A percentile compares a stretch with the other conserved stretches of the same genome.
These are phyloP conservation scores for Gyrodon lividus DNA, from an alignment of 768 basidiomycete genomes.

Conservation along the genomic window DNA sequence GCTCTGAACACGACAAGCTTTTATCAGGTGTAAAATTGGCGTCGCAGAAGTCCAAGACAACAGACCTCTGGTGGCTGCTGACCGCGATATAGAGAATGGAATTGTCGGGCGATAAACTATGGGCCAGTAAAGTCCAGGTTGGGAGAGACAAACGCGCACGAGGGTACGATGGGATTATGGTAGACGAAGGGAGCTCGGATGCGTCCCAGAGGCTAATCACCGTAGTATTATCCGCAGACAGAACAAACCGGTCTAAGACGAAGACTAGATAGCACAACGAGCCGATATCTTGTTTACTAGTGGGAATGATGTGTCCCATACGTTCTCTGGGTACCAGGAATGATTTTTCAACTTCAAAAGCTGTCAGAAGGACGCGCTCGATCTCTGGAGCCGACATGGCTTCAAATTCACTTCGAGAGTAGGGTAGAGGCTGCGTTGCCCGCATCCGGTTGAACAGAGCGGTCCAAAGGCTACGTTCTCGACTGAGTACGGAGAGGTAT, in stretches of 20 bases:
- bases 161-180: not conserved
- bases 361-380: conserved; percentile 13
- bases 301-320: not conserved
- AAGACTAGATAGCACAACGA: conserved; percentile 15
- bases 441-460: conserved; percentile 12
- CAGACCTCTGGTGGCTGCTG: conserved; percentile 11
- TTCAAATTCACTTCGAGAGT: conserved; percentile 9
- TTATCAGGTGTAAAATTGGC: not conserved
- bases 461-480: conserved; percentile 19
- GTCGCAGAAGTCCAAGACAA: not conserved
- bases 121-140: conserved; percentile 1
- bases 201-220: conserved; percentile 19
- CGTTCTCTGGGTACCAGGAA: conserved; percentile 16
- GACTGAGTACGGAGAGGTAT: conserved; percentile 15
- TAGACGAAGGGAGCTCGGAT: not conserved
- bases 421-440: conserved; percentile 14
- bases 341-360: conserved; percentile 12
- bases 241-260: conserved; percentile 20
- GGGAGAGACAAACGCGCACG: not conserved
- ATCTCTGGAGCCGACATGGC: conserved; percentile 10
- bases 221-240: conserved; percentile 11
- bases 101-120: not conserved
- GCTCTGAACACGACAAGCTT: conserved; percentile 2
- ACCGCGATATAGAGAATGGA: conserved; percentile 20
- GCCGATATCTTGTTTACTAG: not conserved